Base-by-base conservation (phyloP, 768 basidiomycete genomes). In the Podaxis sp. region DNA sequence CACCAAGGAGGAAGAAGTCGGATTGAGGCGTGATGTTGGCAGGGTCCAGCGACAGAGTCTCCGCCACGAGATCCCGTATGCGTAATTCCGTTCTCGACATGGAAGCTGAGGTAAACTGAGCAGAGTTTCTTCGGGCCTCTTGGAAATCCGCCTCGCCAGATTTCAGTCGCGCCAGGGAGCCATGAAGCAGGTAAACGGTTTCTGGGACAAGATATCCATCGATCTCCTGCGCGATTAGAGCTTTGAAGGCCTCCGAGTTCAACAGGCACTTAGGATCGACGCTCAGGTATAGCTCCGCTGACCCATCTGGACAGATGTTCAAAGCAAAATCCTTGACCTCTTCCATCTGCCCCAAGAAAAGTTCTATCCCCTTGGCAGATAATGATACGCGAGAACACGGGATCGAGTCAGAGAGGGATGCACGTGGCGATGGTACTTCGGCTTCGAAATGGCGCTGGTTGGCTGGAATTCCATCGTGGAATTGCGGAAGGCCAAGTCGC, bases 1-100 rank as follows among this genome's bases (percentile, higher is more conserved):
- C 79, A 40, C 79, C 79, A 28, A 80, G 67, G 0, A 80, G 63
- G 66, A 80, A 80, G 66, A 80, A 80, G 61, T 80, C 79, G 4
- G 78, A 77, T n/a, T 74, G 71, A 49, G 65, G 58, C 6, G 65
- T 68, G 30, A 80, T 71, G 55, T 68, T 67, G 8, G 64, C 64
- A 7, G 73, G 62, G 22, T 78, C 76, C 54, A 74, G 56, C 17
- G 66, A 58, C 1, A 80, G 68, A 19, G 79, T 64, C 28, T 72
- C 70, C 5, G 76, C 72, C 30, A 80, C 63, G 53, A 80, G 73
- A 44, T 76, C 74, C 8, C 79, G 71, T n/a, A 80, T 73, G 11
- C 74, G 68, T 39, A 72, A 52, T 54, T 78, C 76, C 0, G 63
- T 68, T 59, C 70, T 64, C 13, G 72, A 71, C 72, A 80, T 71